Conservation (phyloP, 768 basidiomycete species). For the Leccinum pellstonianum region DNA sequence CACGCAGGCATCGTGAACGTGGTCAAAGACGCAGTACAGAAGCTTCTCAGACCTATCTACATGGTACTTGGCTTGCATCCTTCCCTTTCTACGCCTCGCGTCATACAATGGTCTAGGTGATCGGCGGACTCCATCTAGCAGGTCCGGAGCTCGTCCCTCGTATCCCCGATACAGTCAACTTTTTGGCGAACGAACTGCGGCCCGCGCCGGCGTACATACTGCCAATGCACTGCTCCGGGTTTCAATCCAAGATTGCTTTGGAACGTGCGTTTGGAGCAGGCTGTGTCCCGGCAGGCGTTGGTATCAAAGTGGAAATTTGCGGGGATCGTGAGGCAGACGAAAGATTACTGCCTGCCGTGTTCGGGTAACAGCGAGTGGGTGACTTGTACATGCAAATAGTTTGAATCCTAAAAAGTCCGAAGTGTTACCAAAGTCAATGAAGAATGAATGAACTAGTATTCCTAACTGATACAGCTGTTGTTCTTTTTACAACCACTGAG, state of each 20-base stretch:
- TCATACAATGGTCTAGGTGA: slow-evolving; percentile 44
- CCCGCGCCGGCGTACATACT: slow-evolving; percentile 70
- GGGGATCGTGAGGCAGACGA: slow-evolving; percentile 47
- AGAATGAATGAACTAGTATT: too few relatives aligned
- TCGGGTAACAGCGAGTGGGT: slow-evolving; percentile 3
- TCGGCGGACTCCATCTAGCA: slow-evolving; percentile 84
- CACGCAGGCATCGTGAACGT: slow-evolving; percentile 90
- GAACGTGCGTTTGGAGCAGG: slow-evolving; percentile 68
- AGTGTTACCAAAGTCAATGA: too few relatives aligned
- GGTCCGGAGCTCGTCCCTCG: slow-evolving; percentile 62
- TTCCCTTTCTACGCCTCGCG: neutral
- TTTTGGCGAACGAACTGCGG: slow-evolving; percentile 53
- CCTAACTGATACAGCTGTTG: too few relatives aligned
- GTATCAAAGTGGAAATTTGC: slow-evolving; percentile 58
- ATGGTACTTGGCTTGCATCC: slow-evolving; percentile 49
- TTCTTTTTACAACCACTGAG: too few relatives aligned
- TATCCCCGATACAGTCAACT: slow-evolving; percentile 68
- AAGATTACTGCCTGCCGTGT: slow-evolving; percentile 22
- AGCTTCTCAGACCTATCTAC: slow-evolving; percentile 66
- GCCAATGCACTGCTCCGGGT: slow-evolving; percentile 86
- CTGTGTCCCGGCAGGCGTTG: slow-evolving; percentile 77
- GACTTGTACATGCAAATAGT: too few relatives aligned
- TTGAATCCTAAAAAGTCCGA: too few relatives aligned
- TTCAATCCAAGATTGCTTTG: slow-evolving; percentile 70
- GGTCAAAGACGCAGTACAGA: slow-evolving; percentile 61